Base-by-base conservation (phyloP, 176 grass and related monocot species). In the Poa pratensis region DNA sequence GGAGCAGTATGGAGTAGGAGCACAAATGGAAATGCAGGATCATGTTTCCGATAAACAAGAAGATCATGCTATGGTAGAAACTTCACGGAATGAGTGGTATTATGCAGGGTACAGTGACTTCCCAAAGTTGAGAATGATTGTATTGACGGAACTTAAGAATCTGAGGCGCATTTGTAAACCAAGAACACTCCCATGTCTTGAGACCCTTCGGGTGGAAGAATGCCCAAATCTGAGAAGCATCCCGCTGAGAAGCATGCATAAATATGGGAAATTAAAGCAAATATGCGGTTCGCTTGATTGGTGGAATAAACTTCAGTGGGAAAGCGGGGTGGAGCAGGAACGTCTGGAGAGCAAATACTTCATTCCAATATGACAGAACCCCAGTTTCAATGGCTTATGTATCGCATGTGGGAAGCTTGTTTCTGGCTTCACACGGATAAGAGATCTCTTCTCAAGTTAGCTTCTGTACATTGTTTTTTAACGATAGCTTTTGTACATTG, bases 141-240 rank as follows among this genome's bases (percentile, higher is more conserved):
- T 85, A 15, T 42, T 97, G 76, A 92, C 80, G 2, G 79, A 87
- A 20, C 80, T 94, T 7, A 77, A 34, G 43, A 87, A 80, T 10
- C 81, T 94, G 77, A 52, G 65, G 48, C 89, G 60, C 15, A 94
- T 97, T 55, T 94, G 92, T 58, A 72, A 68, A 28, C 46, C 87
- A 28, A 85, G 83, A 80, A 43, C 86, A 63, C 87, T 94, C 39
- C 86, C 85, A 12, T 79, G 55, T 72, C 92, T 97, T 1, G 90
- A 94, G 69, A 97, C 90, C 80, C 88, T 97, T 58, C 82, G 86
- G 15, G 94, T 97, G 58, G 91, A 97, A 57, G 74, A 65, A 1
- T 97, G 92, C 69, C 58, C 85, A 35, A 89, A 88, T 77, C 61
- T 97, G 20, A 90, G 26, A 59, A 81, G 37, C 50, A 80, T 94